Percentiles rank a stretch among this genome's conserved stretches.
Conservation (phyloP, 2,329 filamentous ascomycete genomes). For the Fusarium devonianum region DNA sequence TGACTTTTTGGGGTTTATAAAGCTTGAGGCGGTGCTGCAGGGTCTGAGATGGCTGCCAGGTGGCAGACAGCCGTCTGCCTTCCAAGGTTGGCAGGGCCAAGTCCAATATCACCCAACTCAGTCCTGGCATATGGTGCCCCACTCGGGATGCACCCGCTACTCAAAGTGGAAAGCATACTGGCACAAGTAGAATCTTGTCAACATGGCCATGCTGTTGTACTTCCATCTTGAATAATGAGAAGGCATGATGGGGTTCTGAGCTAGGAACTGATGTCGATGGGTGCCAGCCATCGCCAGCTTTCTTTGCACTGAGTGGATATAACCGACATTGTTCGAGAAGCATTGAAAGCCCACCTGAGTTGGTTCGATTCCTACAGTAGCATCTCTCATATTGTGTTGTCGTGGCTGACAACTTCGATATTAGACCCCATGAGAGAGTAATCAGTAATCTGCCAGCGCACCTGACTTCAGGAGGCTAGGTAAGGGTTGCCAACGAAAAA, state of each 20-base stretch:
- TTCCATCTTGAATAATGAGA: background rate
- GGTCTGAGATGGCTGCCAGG: constrained; percentile 4
- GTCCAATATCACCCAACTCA: constrained; percentile 2
- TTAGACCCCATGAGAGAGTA: background rate
- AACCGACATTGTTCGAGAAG: background rate
- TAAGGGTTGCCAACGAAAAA: background rate
- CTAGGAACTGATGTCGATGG: background rate
- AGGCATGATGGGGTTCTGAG: background rate
- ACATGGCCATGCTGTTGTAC: background rate
- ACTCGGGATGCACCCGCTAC: background rate
- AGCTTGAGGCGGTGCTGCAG: background rate
- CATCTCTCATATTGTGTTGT: background rate
- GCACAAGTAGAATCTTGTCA: background rate
- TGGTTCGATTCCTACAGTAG: too few relatives aligned
- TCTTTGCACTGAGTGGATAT: background rate
- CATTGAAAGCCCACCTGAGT: too few relatives aligned
- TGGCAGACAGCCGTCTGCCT: constrained; percentile 13
- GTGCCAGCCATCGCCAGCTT: background rate
- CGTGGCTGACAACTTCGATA: constrained; percentile 3
- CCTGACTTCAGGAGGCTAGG: constrained; percentile 28
- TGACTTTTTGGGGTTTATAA: constrained; percentile 10
- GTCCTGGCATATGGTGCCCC: background rate
- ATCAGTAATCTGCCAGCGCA: background rate
- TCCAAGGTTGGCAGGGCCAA: background rate
- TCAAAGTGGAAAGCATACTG: background rate